These are phyloP conservation scores for Blastocystis hominis DNA, from an alignment of 352 stramenopile species.

Conservation along the genomic window DNA sequence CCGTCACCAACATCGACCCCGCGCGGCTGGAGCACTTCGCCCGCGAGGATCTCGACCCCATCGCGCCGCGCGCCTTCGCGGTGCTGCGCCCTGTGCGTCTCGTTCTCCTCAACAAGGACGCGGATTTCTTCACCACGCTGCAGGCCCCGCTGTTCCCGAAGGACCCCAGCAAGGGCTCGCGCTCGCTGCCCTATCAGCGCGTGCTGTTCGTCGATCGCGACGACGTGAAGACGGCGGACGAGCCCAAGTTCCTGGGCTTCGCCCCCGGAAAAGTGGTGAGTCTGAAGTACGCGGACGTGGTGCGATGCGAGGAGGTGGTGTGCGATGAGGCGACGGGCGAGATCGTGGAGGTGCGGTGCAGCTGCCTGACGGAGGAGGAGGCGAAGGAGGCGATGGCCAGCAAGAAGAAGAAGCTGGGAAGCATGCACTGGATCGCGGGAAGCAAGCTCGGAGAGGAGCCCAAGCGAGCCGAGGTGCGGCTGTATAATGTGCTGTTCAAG, in stretches of 20 bases:
- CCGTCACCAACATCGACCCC: conserved; percentile 70
- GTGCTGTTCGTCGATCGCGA: conserved; percentile 58
- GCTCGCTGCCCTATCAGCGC: conserved; percentile 57
- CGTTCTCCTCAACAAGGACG: conserved; percentile 67
- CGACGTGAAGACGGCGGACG: conserved; percentile 41
- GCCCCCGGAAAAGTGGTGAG: conserved; percentile 84
- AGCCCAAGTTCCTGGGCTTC: conserved; percentile 81
- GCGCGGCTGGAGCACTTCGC: conserved; percentile 69
- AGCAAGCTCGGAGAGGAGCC: conserved; percentile 67
- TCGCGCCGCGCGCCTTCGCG: conserved; percentile 69
- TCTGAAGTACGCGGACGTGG: conserved; percentile 86
- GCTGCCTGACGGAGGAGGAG: conserved; percentile 60
- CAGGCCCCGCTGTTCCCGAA: conserved; percentile 58
- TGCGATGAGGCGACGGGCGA: conserved; percentile 65
- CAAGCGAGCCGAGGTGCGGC: conserved; percentile 75
- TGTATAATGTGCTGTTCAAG: conserved; percentile 92
- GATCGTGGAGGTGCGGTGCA: conserved; percentile 25
- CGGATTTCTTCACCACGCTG: conserved; percentile 26
- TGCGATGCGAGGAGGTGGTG: conserved; percentile 79
- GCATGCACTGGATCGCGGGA: conserved; percentile 85
- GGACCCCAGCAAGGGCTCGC: conserved; percentile 57
- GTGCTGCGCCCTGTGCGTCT: conserved; percentile 72
- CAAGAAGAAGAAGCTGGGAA: conserved; percentile 80
- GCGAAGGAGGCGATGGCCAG: conserved; percentile 69
- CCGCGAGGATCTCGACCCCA: conserved; percentile 69